Evolutionary conservation across 495 filamentous ascomycete genomes (phyloP), one percentile per base, ranked within the genome.

Genomic region (Aspergillus bertholletiae): DNA sequence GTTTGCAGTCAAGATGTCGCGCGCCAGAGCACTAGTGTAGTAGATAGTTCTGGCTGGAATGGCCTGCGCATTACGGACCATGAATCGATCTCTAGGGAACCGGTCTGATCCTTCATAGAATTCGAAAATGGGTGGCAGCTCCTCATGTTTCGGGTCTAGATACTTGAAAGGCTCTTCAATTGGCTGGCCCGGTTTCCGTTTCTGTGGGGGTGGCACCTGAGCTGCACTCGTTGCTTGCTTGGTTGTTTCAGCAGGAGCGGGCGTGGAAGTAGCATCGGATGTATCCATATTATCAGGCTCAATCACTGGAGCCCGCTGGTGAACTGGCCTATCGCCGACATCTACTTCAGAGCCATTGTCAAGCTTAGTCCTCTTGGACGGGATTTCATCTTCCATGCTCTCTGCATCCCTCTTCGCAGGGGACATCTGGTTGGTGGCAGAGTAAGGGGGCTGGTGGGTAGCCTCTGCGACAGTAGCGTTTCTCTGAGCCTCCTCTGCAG

Each of bases 141-240:
- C 90, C 3, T 78, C 68, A 64, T 97, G 87, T 49, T 87, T 76
- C 0, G 81, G 72, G 12, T 82, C 62, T 49, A 98, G 77, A 69
- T 89, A 98, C 60, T 92, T 96, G 80, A 96, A 98, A 0, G 90
- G 89, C 62, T 97, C 94, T 68, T 96, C 92, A 51, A 84, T 75
- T 15, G 77, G 72, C 66, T 78, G 83, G 54, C 66, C 78, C 53
- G 63, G 77, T 30, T 74, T 76, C 55, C 71, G 72, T 59, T 77
- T 78, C 67, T 67, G 66, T 45, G 55, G 65, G 57, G 54, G 67
- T 63, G 62, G 58, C 3, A 57, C 43, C 34, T 55, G 51, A 20
- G 59, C 22, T 41, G 59, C 60, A 34, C 40, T 27, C 8, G 48
- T 49, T 1, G 58, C 52, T 6, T 53, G n/a, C 17, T 62, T 43